Percentiles rank a stretch among this genome's conserved stretches.
phyloP scores from a whole-genome alignment of 495 filamentous ascomycete species.

The Tetracladium setigerum region DNA sequence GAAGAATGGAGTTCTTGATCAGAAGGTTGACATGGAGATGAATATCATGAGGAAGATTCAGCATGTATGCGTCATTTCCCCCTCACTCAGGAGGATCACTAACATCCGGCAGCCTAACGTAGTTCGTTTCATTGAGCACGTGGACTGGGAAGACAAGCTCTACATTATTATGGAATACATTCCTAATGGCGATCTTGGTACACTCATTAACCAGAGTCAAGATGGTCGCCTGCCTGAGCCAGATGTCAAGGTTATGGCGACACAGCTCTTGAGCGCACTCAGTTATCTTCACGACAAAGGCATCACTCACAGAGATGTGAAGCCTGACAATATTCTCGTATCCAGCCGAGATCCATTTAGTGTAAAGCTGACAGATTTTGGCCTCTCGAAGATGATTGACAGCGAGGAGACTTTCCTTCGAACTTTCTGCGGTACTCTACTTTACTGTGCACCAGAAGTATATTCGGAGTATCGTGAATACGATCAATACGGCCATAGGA shows the following conservation, averaged over 20 bases:
- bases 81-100: conserved; percentile 6
- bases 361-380: conserved; percentile 94
- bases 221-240: conserved; percentile 54
- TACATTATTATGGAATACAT: conserved; percentile 97
- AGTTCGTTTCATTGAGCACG: conserved; percentile 79
- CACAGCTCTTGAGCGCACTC: conserved; percentile 72
- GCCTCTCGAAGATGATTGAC: conserved; percentile 84
- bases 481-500: conserved; percentile 36
- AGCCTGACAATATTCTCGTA: conserved; percentile 95
- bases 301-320: conserved; percentile 95
- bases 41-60: conserved; percentile 77
- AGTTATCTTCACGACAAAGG: conserved; percentile 78
- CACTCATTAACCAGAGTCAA: conserved; percentile 47
- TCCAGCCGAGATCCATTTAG: conserved; percentile 58
- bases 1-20: conserved; percentile 76
- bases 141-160: conserved; percentile 67
- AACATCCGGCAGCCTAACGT: conserved; percentile 66
- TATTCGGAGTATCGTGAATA: conserved; percentile 75
- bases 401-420: conserved; percentile 84
- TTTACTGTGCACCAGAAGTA: conserved; percentile 95
- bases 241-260: conserved; percentile 59
- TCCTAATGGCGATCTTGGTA: conserved; percentile 74
- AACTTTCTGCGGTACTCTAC: conserved; percentile 91
- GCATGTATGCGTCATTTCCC: conserved; percentile 54
- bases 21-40: conserved; percentile 91